Evolutionary conservation across 176 grass and related monocot species (phyloP).

Genomic region (Carex scoparia): DNA sequence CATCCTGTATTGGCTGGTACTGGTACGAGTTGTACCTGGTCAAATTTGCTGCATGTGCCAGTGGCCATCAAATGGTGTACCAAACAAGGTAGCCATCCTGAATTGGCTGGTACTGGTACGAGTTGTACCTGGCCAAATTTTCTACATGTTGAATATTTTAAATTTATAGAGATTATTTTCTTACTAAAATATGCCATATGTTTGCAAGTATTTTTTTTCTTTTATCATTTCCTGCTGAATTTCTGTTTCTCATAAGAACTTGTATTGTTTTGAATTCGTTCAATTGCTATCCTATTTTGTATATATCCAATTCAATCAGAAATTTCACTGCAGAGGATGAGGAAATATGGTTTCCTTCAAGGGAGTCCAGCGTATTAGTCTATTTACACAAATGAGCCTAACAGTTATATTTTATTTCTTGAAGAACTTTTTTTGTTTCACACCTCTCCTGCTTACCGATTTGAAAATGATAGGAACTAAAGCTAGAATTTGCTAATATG

Average conservation of each 20-base stretch:
- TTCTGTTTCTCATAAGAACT: not conserved
- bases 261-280: not conserved
- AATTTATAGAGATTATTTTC: not conserved
- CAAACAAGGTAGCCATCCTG: not conserved
- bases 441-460: not conserved
- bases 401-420: not conserved
- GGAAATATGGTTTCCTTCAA: not conserved
- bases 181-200: not conserved
- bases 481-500: not conserved
- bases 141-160: not conserved
- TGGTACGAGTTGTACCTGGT: not conserved
- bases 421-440: not conserved
- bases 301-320: not conserved
- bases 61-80: not conserved
- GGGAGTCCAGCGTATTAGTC: not conserved
- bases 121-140: not conserved
- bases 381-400: not conserved
- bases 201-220: not conserved
- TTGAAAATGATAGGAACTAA: not conserved
- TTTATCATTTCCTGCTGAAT: not conserved
- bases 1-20: not conserved
- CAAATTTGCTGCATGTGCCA: not conserved
- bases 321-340: not conserved
- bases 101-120: not conserved
- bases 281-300: not conserved